phyloP scores from a whole-genome alignment of 2,329 filamentous ascomycete genomes.

The Colletotrichum sp. region DNA sequence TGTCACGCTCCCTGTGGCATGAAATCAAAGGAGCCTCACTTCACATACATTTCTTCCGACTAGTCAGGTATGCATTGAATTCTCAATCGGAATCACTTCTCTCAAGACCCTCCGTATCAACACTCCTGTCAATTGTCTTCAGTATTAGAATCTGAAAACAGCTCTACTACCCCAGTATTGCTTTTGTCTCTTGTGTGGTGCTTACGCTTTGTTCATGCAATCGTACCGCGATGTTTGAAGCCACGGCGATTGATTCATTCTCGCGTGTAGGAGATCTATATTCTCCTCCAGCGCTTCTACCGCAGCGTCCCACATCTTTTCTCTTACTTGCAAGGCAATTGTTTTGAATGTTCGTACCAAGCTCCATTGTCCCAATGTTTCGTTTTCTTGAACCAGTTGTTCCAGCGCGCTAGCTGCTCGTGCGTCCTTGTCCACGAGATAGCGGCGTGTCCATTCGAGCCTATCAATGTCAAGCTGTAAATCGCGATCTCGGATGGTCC shows the following conservation, averaged over 20 bases:
- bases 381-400: background rate
- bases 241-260: slow-evolving; percentile 1
- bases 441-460: background rate
- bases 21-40: no score
- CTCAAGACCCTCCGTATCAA: no score
- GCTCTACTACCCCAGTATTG: no score
- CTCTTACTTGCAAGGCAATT: background rate
- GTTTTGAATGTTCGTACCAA: background rate
- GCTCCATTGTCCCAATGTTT: background rate
- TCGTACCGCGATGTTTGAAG: background rate
- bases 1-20: no score
- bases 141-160: no score
- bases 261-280: background rate
- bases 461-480: background rate
- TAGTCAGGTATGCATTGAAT: no score
- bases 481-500: background rate
- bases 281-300: slow-evolving; percentile 4
- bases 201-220: background rate
- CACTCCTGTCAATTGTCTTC: no score
- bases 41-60: no score
- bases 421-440: background rate
- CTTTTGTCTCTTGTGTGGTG: no score
- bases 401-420: background rate
- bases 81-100: no score
- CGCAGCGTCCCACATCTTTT: slow-evolving; percentile 6